Conservation (phyloP, 169 alveolate species). For the Plasmodium gallinaceum region DNA sequence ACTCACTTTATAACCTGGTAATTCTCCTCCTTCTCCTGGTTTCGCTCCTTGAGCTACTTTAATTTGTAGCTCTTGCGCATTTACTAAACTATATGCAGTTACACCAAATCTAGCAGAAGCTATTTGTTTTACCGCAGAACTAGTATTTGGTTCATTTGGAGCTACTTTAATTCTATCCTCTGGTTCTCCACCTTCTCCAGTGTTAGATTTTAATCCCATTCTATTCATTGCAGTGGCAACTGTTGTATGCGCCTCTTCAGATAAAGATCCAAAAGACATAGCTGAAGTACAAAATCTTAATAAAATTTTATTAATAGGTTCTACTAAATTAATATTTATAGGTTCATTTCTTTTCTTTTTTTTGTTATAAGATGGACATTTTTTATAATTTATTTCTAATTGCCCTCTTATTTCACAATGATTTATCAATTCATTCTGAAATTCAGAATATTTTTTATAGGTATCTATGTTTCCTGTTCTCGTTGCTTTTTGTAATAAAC, state of each 20-base stretch:
- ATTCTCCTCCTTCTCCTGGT: slow-evolving; percentile 91
- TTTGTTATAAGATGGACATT: slow-evolving; percentile 77
- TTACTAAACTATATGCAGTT: slow-evolving; percentile 83
- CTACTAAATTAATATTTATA: slow-evolving; percentile 80
- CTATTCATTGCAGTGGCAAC: slow-evolving; percentile 85
- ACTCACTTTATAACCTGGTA: slow-evolving; percentile 89
- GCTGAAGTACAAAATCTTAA: slow-evolving; percentile 83
- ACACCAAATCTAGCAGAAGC: slow-evolving; percentile 89
- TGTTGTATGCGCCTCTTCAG: slow-evolving; percentile 84
- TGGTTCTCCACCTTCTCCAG: slow-evolving; percentile 90
- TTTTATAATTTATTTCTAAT: slow-evolving; percentile 81
- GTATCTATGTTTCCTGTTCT: slow-evolving; percentile 76
- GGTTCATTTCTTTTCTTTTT: slow-evolving; percentile 81
- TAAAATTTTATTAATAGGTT: slow-evolving; percentile 66
- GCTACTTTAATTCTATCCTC: slow-evolving; percentile 75
- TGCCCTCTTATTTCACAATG: slow-evolving; percentile 84
- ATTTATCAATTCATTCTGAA: slow-evolving; percentile 79
- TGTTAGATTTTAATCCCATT: slow-evolving; percentile 82
- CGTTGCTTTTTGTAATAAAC: slow-evolving; percentile 83
- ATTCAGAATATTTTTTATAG: slow-evolving; percentile 77
- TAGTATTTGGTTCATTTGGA: slow-evolving; percentile 44
- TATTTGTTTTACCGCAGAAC: slow-evolving; percentile 85
- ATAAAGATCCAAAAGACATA: slow-evolving; percentile 81
- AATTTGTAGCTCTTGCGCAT: slow-evolving; percentile 86
- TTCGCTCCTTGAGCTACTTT: slow-evolving; percentile 89